A percentile compares a stretch with the other conserved stretches of the same genome.
These are phyloP conservation scores for Plasmopara muralis DNA, from an alignment of 352 stramenopile species.

Conservation along the genomic window DNA sequence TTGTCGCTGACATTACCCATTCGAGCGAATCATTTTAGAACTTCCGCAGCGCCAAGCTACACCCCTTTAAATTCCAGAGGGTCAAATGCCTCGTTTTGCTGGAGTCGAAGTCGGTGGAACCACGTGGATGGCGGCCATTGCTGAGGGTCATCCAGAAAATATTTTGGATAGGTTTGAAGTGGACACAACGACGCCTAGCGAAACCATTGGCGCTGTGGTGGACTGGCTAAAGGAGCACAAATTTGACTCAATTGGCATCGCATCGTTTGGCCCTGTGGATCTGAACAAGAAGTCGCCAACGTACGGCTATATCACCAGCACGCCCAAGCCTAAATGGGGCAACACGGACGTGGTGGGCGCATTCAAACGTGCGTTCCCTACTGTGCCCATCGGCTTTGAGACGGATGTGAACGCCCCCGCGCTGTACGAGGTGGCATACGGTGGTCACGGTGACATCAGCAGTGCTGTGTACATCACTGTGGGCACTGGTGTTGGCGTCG, in stretches of 20 bases:
- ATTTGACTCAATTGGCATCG: conserved; percentile 88
- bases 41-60: neutral
- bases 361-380: conserved; percentile 70
- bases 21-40: neutral
- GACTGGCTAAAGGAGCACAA: conserved; percentile 77
- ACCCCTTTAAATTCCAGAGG: neutral
- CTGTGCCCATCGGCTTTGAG: conserved; percentile 87
- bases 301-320: conserved; percentile 94
- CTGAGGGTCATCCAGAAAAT: conserved; percentile 80
- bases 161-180: conserved; percentile 81
- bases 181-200: conserved; percentile 76
- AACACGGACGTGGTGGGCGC: conserved; percentile 72
- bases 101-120: conserved; percentile 93
- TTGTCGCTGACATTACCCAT: too few relatives aligned
- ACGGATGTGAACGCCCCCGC: conserved; percentile 97
- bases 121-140: conserved; percentile 91
- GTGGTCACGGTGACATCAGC: conserved; percentile 65
- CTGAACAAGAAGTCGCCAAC: conserved; percentile 68
- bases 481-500: conserved; percentile 94
- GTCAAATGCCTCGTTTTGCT: conserved; percentile 29
- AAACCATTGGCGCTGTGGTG: conserved; percentile 77
- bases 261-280: conserved; percentile 92
- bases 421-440: conserved; percentile 88
- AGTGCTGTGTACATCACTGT: conserved; percentile 94
- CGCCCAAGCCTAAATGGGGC: conserved; percentile 91